phyloP scores from a whole-genome alignment of 306 rosid species.

The Herpetospermum pedunculosum region DNA sequence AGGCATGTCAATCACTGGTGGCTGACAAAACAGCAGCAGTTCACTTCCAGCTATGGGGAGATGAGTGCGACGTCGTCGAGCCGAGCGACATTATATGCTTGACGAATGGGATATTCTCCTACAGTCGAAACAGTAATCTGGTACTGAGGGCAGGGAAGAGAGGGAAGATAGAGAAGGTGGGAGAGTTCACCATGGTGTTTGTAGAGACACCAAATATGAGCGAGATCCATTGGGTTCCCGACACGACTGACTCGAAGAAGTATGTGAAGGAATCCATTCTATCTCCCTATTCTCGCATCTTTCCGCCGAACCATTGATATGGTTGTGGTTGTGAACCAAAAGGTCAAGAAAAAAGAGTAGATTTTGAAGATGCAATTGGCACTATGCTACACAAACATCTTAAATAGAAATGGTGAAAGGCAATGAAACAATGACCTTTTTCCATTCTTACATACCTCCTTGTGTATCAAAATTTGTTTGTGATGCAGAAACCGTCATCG shows the following conservation, averaged over 20 bases:
- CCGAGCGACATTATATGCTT: conserved; percentile 45
- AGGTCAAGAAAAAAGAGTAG: background rate
- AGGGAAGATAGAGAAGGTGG: conserved; percentile 59
- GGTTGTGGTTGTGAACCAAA: background rate
- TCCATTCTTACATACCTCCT: too few species aligned
- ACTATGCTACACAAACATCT: background rate
- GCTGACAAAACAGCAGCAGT: conserved; percentile 66
- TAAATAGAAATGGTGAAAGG: background rate
- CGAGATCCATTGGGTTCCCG: conserved; percentile 67
- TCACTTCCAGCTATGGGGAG: conserved; percentile 85
- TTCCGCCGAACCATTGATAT: conserved; percentile 25
- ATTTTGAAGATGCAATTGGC: background rate
- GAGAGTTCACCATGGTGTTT: conserved; percentile 54
- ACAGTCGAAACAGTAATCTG: conserved; percentile 33
- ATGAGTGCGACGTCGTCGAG: conserved; percentile 51
- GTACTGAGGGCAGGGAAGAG: conserved; percentile 63
- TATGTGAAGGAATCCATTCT: conserved; percentile 38
- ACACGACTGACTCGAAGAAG: conserved; percentile 32
- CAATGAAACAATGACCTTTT: too few species aligned
- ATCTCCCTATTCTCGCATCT: conserved; percentile 50
- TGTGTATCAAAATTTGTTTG: too few species aligned
- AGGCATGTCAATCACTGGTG: conserved; percentile 48
- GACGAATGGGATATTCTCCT: conserved; percentile 55
- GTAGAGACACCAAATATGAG: conserved; percentile 85
- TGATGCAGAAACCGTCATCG: too few species aligned